Base-by-base conservation (phyloP, 2,329 filamentous ascomycete genomes). In the Ophiostoma perfectum region DNA sequence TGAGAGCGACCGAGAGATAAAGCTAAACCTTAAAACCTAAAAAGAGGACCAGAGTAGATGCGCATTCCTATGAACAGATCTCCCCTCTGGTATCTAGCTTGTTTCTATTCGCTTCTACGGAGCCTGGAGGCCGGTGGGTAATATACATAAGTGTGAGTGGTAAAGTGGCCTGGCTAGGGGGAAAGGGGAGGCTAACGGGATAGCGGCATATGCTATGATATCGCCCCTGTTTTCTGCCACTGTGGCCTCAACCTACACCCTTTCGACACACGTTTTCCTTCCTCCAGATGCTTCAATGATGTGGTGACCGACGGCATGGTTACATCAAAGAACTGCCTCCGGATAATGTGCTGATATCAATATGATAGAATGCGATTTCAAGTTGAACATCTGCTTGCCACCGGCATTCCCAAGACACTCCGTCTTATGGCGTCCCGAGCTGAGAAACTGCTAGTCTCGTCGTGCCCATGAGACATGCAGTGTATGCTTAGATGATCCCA, bases 181-280 rank as follows among this genome's bases (percentile, higher is more conserved):
- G 36, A 9, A 18, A 5, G 36, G 18, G 58, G 49, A 55, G 49
- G 49, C n/a, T 52, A 7, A 18, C 18, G 11, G 14, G 49, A 52
- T 52, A 18, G 47, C 16, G 47, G n/a, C 47, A n/a, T 52, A 16
- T 52, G 3, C 16, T 18, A 7, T 27, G 16, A 14, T 58, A 60
- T 60, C 16, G 39, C 49, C 41, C 67, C 64, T 49, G 38, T 55
- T 66, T 70, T 60, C 68, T 68, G 71, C 71, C 71, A 72, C 71
- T 69, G 27, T 72, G 71, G 71, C 71, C 70, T 72, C 65, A 68
- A 49, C 36, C 36, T 36, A 39, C 38, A n/a, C 11, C 44, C 38
- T 9, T 11, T 41, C 18, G 55, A 60, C 38, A 49, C 45, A 49
- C 45, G 45, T 49, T 49, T 49, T 47, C 45, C 11, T 49, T 18